A percentile compares a stretch with the other conserved stretches of the same genome.
phyloP scores from a whole-genome alignment of 805 yeast genomes.

The Barnettozyma siamensis region DNA sequence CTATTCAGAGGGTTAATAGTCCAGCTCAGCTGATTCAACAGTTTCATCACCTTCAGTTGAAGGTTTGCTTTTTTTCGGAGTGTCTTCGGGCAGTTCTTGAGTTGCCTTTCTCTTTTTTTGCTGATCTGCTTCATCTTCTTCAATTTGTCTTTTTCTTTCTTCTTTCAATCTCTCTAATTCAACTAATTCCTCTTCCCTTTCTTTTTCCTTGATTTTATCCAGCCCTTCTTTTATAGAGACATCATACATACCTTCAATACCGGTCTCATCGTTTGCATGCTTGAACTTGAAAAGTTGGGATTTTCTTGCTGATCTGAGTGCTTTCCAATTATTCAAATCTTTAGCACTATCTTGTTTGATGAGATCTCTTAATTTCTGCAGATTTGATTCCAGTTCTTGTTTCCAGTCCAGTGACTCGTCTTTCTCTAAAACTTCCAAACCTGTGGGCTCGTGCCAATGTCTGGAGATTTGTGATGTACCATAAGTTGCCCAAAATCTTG shows the following conservation, averaged over 20 bases:
- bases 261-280: slow-evolving; percentile 30
- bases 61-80: slow-evolving; percentile 13
- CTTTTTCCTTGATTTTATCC: slow-evolving; percentile 10
- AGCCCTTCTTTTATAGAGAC: slow-evolving; percentile 15
- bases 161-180: slow-evolving; percentile 19
- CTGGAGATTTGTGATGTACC: slow-evolving; percentile 24
- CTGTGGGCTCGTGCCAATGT: slow-evolving; percentile 37
- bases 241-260: slow-evolving; percentile 36
- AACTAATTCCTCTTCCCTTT: slow-evolving; percentile 10
- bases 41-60: neutral
- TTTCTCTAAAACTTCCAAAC: slow-evolving; percentile 29
- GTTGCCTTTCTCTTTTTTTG: slow-evolving; percentile 19
- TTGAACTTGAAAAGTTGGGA: slow-evolving; percentile 32
- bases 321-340: slow-evolving; percentile 36
- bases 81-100: slow-evolving; percentile 16
- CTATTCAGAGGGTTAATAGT: slow-evolving; percentile 12
- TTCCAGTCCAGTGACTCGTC: slow-evolving; percentile 3
- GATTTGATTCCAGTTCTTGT: slow-evolving; percentile 1
- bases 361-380: slow-evolving; percentile 5
- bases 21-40: slow-evolving; percentile 11
- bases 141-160: slow-evolving; percentile 11
- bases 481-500: slow-evolving; percentile 19
- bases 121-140: slow-evolving; percentile 6
- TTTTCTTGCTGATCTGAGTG: slow-evolving; percentile 35
- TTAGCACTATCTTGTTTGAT: slow-evolving; percentile 6